Evolutionary conservation across 108 stramenopile genomes (phyloP), one percentile per base, ranked within the genome.

Genomic region (Cylindrotheca fusiformis): DNA sequence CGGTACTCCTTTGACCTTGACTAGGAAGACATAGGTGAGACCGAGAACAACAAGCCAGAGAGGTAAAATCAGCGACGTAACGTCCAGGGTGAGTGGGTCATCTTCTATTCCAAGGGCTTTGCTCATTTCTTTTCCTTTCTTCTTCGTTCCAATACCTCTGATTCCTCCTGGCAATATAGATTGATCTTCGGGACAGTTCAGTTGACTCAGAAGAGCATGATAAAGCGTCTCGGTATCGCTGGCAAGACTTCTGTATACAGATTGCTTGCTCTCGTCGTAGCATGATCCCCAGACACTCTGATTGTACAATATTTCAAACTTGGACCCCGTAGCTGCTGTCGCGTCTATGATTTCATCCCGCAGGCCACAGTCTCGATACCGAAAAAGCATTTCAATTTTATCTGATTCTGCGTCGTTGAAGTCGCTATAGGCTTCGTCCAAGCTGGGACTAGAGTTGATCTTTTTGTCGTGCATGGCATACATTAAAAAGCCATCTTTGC

Each of bases 311-410:
- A 71, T 49, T 17, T 46, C 54, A 48, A 71, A 63, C 2, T 71
- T 55, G 0, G 19, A 8, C 24, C 52, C 52, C 0, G 0, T 55
- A n/a, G n/a, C n/a, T n/a, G n/a, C n/a, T n/a, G n/a, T n/a, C 14
- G 10, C 36, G 14, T 41, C 14, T 6, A 10, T 14, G 14, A 41
- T 41, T 14, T 14, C 6, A 6, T 41, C 14, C 22, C 4, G 3
- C 21, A 71, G 29, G 32, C 61, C 56, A 54, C 71, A 72, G 50
- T 72, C 71, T 0, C 56, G 58, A 36, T 46, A 45, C 25, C 33
- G 51, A 47, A 72, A 65, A 25, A 72, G 22, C 29, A 19, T 18
- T 59, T 72, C 71, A 0, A 49, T 47, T 1, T 65, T 25, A 0
- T 25, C 48, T 17, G 12, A 25, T 22, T 58, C 31, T 28, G 4